phyloP scores from a whole-genome alignment of 139 green algal genomes.

The Chlorella sp. region DNA sequence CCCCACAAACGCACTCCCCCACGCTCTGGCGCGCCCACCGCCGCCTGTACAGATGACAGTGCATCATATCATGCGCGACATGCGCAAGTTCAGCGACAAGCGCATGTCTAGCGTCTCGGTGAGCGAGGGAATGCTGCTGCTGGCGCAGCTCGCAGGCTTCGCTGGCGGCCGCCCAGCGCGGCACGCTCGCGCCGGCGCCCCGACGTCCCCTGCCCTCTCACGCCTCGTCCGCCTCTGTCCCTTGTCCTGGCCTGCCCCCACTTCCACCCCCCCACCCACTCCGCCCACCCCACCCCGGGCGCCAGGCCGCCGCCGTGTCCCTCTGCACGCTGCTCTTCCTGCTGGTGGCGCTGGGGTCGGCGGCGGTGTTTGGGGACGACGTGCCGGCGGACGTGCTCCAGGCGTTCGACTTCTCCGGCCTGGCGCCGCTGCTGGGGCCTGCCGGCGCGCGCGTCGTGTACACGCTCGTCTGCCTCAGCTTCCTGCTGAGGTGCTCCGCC shows the following conservation, averaged over 20 bases:
- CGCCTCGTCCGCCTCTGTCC: too few relatives aligned
- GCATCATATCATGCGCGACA: conserved; percentile 17
- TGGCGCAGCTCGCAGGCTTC: not conserved
- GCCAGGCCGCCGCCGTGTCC: conserved; percentile 6
- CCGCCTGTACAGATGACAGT: conserved; percentile 36
- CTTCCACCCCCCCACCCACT: not conserved
- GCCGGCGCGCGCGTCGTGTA: conserved; percentile 1
- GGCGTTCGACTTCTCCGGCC: conserved; percentile 14
- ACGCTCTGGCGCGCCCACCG: too few relatives aligned
- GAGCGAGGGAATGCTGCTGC: not conserved
- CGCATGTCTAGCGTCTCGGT: conserved; percentile 16
- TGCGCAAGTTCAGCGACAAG: conserved; percentile 13
- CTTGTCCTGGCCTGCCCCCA: not conserved
- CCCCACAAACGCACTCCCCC: too few relatives aligned
- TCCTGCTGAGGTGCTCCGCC: too few relatives aligned
- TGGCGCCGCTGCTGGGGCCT: conserved; percentile 8
- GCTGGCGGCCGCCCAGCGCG: not conserved
- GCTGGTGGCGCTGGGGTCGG: conserved; percentile 13
- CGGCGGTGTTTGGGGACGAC: conserved; percentile 8
- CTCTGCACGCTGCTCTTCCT: conserved; percentile 29
- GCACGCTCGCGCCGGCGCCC: too few relatives aligned
- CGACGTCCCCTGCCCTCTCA: too few relatives aligned
- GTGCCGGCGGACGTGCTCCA: conserved; percentile 34
- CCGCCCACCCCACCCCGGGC: not conserved
- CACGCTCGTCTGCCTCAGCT: conserved; percentile 17